phyloP scores from a whole-genome alignment of 2,329 filamentous ascomycete genomes.

The Penicillium sp. region DNA sequence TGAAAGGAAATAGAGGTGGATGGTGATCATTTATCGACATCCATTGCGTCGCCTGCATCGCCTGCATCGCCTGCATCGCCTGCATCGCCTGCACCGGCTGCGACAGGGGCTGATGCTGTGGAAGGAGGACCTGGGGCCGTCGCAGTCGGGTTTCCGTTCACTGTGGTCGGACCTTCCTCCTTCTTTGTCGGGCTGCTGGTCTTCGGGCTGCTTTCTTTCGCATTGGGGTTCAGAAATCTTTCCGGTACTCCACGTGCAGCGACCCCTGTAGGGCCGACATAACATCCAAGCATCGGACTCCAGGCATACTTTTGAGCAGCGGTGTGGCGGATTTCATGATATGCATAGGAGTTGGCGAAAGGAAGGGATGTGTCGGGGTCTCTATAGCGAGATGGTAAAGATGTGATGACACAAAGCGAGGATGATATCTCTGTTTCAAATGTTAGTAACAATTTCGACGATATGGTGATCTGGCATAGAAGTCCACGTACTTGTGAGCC shows the following conservation, averaged over 20 bases:
- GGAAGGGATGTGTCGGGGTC: constrained; percentile 84
- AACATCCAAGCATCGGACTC: constrained; percentile 80
- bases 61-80: too few species aligned
- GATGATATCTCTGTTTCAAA: constrained; percentile 46
- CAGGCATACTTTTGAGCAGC: constrained; percentile 76
- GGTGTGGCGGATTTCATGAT: constrained; percentile 76
- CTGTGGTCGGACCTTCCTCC: constrained; percentile 18
- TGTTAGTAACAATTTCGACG: constrained; percentile 15
- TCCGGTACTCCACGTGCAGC: constrained; percentile 77
- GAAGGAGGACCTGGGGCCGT: constrained; percentile 6
- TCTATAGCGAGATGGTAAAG: constrained; percentile 77
- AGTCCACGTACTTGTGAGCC: constrained; percentile 51
- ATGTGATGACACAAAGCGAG: constrained; percentile 79
- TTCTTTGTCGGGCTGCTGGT: constrained; percentile 12
- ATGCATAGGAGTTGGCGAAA: constrained; percentile 80
- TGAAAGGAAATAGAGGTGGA: neutral
- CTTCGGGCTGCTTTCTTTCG: constrained; percentile 21
- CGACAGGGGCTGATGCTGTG: constrained; percentile 8
- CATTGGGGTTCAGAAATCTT: constrained; percentile 61
- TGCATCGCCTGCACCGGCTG: constrained; percentile 16
- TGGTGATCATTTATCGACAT: constrained; percentile 24
- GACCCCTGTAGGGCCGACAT: constrained; percentile 69
- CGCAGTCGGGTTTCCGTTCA: constrained; percentile 5
- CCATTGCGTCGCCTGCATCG: constrained; percentile 22
- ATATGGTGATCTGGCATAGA: constrained; percentile 1